A percentile compares a stretch with the other conserved stretches of the same genome.
Conservation (phyloP, 83 land plant genomes). For the Diphasiastrum complanatum region DNA sequence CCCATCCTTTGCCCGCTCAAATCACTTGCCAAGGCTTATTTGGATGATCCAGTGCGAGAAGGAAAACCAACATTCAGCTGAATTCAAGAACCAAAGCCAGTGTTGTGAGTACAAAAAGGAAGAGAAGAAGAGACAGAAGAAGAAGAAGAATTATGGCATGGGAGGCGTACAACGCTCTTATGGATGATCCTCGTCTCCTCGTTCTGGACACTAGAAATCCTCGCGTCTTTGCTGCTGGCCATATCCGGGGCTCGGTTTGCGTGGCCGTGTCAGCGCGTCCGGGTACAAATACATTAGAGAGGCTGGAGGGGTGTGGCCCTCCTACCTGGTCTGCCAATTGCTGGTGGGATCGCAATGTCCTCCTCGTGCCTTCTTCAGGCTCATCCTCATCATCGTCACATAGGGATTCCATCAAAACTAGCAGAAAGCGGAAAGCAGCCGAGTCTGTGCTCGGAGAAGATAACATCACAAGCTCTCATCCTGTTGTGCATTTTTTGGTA, state of each 20-base stretch:
- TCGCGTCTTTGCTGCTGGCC: constrained; percentile 15
- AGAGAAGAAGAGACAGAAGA: too few species aligned
- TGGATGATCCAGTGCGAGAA: too few species aligned
- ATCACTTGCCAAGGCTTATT: too few species aligned
- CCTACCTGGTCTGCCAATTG: constrained; percentile 25
- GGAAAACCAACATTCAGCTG: too few species aligned
- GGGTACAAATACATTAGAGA: constrained; percentile 9
- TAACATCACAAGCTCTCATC: constrained; percentile 2
- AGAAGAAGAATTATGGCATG: constrained; percentile 14
- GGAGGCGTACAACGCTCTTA: constrained; percentile 23
- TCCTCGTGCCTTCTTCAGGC: constrained; percentile 14
- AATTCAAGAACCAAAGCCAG: too few species aligned
- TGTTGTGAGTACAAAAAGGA: too few species aligned
- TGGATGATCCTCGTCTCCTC: constrained; percentile 21
- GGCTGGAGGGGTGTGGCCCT: constrained; percentile 14
- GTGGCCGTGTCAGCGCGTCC: constrained; percentile 12
- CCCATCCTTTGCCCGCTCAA: too few species aligned
- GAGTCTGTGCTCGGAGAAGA: constrained; percentile 1
- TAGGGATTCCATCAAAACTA: neutral
- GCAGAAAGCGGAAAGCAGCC: constrained; percentile 10
- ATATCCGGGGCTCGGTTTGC: constrained; percentile 25
- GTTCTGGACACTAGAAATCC: constrained; percentile 20
- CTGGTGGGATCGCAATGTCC: constrained; percentile 32
- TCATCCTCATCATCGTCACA: neutral
- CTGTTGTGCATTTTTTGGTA: constrained; percentile 18